A percentile compares a stretch with the other conserved stretches of the same genome.
Conservation (phyloP, 1,284 basidiomycete genomes). For the Golubevia pallescens region DNA sequence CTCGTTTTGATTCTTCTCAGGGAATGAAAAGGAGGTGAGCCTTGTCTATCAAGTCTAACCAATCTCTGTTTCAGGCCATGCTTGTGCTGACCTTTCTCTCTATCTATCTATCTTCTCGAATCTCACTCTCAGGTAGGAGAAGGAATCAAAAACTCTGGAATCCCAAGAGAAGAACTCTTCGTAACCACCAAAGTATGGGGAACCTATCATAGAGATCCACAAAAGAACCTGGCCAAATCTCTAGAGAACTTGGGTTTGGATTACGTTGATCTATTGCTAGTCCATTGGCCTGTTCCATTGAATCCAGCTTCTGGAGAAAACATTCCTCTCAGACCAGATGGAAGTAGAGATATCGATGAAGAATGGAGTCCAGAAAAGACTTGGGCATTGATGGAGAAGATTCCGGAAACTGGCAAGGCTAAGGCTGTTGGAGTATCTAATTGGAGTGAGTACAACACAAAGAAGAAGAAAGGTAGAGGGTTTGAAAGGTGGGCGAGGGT, state of each 20-base stretch:
- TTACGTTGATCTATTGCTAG: conserved; percentile 38
- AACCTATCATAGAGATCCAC: conserved; percentile 24
- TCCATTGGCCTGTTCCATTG: conserved; percentile 45
- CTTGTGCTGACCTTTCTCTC: too few species aligned
- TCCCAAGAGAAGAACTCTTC: conserved; percentile 46
- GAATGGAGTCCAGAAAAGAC: conserved; percentile 32
- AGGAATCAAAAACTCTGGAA: conserved; percentile 31
- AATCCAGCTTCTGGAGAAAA: conserved; percentile 35
- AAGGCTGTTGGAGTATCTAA: conserved; percentile 46
- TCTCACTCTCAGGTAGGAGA: conserved; percentile 17
- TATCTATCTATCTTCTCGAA: too few species aligned
- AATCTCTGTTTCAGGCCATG: too few species aligned
- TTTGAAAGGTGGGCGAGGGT: too few species aligned
- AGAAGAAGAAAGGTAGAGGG: too few species aligned
- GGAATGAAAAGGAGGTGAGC: conserved; percentile 56
- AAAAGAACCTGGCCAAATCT: conserved; percentile 26
- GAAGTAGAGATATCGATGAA: conserved; percentile 27
- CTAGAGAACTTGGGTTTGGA: conserved; percentile 34
- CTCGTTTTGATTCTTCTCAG: conserved; percentile 19
- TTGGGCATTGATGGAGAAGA: conserved; percentile 45
- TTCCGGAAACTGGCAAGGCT: conserved; percentile 33
- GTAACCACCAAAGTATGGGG: conserved; percentile 48
- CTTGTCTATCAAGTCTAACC: too few species aligned
- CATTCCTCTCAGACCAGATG: conserved; percentile 36
- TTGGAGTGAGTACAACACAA: too few species aligned